Base-by-base conservation (phyloP, 192 early-diverging fungal species). In the Coemansia sp. region DNA sequence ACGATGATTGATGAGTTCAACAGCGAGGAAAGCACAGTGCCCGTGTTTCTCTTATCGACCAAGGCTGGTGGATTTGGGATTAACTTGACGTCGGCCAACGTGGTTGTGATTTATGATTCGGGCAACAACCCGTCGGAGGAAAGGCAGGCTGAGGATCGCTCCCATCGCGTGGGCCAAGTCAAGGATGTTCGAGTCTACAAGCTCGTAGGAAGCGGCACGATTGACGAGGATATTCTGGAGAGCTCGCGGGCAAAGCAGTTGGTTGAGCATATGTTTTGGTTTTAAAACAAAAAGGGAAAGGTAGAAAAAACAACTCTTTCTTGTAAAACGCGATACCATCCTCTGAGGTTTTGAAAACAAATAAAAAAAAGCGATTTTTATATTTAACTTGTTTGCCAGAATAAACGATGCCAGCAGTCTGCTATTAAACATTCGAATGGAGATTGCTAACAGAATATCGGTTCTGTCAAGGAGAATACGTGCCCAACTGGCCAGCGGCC, bases 41-140 rank as follows among this genome's bases (percentile, higher is more conserved):
- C 84, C 5, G 84, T 91, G 45, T 91, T 93, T 72, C 71, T 92
- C 43, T 63, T 92, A 41, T 89, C 88, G 29, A 94, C 92, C 1
- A 89, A 89, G 56, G 92, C 91, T 2, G 91, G 91, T 29, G 92
- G 91, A 0, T 87, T 93, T 61, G 92, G 92, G 45, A 88, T 93
- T 59, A 93, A 93, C 59, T 56, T 93, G 66, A 90, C 91, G 1
- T 75, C 86, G 7, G 91, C 92, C 33, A 89, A 90, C 60, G 84
- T 89, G 5, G 92, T 93, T 7, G 87, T 92, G n/a, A 81, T 90
- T 52, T 88, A 85, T 62, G 89, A 89, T 36, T 41, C 89, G 53
- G 95, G 95, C 22, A 93, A 90, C 66, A 97, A 97, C 57, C 95
- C 95, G 1, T 93, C 94, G 15, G 88, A 91, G 52, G 91, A 91